A percentile compares a stretch with the other conserved stretches of the same genome.
Evolutionary conservation across 495 filamentous ascomycete species (phyloP).

Genomic region (Penicillium waksmanii): DNA sequence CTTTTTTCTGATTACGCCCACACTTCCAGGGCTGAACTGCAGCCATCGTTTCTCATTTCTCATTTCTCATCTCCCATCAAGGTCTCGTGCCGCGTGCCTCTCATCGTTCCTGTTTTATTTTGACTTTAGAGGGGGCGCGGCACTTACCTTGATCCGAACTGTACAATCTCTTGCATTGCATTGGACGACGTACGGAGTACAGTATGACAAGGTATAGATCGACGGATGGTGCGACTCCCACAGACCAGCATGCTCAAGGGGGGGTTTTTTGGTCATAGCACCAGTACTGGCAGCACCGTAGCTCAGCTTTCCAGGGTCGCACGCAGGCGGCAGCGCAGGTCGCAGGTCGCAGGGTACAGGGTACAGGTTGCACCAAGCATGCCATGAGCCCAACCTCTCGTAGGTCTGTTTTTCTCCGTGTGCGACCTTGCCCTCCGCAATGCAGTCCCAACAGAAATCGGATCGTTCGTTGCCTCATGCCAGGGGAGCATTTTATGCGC

Average conservation of each 20-base stretch:
- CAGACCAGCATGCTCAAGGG: background rate
- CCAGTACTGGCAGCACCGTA: background rate
- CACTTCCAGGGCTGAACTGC: constrained; percentile 8
- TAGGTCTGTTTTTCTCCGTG: constrained; percentile 26
- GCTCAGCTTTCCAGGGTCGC: background rate
- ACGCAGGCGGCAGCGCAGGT: constrained; percentile 4
- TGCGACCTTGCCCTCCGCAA: constrained; percentile 9
- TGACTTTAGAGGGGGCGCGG: background rate
- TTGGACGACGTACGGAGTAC: background rate
- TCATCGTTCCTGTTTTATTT: background rate
- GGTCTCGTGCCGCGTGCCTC: background rate
- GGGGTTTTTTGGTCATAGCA: background rate
- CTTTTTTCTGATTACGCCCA: background rate
- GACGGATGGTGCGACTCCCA: constrained; percentile 1
- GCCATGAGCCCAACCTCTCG: constrained; percentile 17
- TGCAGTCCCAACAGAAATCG: constrained; percentile 15
- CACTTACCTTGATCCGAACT: background rate
- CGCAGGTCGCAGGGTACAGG: constrained; percentile 5
- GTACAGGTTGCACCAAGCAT: constrained; percentile 13
- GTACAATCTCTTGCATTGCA: background rate
- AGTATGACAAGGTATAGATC: background rate
- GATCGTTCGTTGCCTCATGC: constrained; percentile 9
- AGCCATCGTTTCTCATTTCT: background rate
- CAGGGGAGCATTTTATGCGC: background rate
- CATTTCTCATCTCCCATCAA: background rate